Conservation (phyloP, 352 stramenopile species). For the Phytophthora sp. region DNA sequence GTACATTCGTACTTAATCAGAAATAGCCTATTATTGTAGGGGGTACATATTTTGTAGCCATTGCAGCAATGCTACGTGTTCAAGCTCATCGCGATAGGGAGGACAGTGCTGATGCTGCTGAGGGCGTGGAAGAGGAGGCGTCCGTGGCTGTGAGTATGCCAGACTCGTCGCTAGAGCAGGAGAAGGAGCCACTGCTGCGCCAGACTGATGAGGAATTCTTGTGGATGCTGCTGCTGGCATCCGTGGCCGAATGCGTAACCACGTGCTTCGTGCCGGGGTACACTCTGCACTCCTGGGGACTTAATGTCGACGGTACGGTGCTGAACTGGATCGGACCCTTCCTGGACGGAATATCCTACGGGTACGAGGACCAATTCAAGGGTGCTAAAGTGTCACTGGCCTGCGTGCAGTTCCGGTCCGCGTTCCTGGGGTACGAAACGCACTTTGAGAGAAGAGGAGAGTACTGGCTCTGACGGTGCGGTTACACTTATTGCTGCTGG, state of each 20-base stretch:
- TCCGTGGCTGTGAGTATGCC: slow-evolving; percentile 6
- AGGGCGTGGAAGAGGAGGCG: slow-evolving; percentile 3
- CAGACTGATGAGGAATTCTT: slow-evolving; percentile 63
- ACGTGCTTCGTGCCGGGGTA: slow-evolving; percentile 77
- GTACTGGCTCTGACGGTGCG: neutral
- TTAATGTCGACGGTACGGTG: slow-evolving; percentile 72
- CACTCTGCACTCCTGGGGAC: slow-evolving; percentile 39
- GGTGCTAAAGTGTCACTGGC: slow-evolving; percentile 39
- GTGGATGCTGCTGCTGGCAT: slow-evolving; percentile 74
- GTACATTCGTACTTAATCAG: slow-evolving; percentile 14
- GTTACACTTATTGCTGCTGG: neutral
- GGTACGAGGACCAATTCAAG: slow-evolving; percentile 55
- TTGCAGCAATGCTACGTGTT: slow-evolving; percentile 33
- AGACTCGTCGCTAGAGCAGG: slow-evolving; percentile 16
- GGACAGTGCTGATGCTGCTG: neutral
- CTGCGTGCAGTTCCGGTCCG: slow-evolving; percentile 70
- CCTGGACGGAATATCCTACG: slow-evolving; percentile 74
- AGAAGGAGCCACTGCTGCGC: slow-evolving; percentile 30
- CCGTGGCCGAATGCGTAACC: slow-evolving; percentile 77
- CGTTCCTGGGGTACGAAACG: slow-evolving; percentile 70
- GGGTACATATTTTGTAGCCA: slow-evolving; percentile 17
- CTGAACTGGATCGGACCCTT: slow-evolving; percentile 83
- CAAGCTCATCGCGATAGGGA: slow-evolving; percentile 22
- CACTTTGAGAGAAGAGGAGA: too few species aligned
- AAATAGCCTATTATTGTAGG: slow-evolving; percentile 3